Conservation (phyloP, 805 yeast genomes). For the Candida schatavii region DNA sequence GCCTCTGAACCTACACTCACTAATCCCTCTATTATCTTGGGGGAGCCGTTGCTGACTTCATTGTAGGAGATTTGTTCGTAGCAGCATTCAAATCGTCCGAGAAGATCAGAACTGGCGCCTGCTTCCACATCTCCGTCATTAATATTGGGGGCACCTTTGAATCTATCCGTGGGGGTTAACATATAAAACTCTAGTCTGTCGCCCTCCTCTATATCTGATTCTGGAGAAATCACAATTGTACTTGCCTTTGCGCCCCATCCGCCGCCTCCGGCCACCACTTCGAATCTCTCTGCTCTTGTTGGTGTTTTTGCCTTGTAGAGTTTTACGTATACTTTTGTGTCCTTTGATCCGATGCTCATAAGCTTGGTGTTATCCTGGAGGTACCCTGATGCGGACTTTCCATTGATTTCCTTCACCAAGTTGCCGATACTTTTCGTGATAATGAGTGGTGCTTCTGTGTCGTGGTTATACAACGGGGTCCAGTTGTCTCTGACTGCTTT, state of each 20-base stretch:
- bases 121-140: slow-evolving; percentile 6
- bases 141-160: slow-evolving; percentile 1
- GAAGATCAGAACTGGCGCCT: background rate
- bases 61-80: slow-evolving; percentile 26
- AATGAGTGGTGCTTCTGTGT: slow-evolving; percentile 22
- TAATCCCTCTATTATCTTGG: slow-evolving; percentile 11
- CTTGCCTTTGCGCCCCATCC: slow-evolving; percentile 72
- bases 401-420: slow-evolving; percentile 55
- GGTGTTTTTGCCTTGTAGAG: slow-evolving; percentile 14
- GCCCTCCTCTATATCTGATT: slow-evolving; percentile 46
- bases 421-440: slow-evolving; percentile 56
- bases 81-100: slow-evolving; percentile 28
- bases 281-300: slow-evolving; percentile 31
- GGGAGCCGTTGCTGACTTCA: background rate
- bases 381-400: slow-evolving; percentile 53
- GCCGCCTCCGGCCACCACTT: slow-evolving; percentile 72
- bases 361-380: slow-evolving; percentile 45
- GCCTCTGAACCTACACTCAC: slow-evolving; percentile 35
- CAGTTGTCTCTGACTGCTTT: slow-evolving; percentile 24
- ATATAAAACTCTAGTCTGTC: slow-evolving; percentile 45
- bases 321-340: slow-evolving; percentile 41
- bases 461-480: slow-evolving; percentile 27
- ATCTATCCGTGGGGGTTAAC: slow-evolving; percentile 37
- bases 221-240: slow-evolving; percentile 63
- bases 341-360: slow-evolving; percentile 39